Percentiles rank a stretch among this genome's conserved stretches.
Evolutionary conservation across 2,329 filamentous ascomycete genomes (phyloP).

Genomic region (Plectosphaerella cucumerina): DNA sequence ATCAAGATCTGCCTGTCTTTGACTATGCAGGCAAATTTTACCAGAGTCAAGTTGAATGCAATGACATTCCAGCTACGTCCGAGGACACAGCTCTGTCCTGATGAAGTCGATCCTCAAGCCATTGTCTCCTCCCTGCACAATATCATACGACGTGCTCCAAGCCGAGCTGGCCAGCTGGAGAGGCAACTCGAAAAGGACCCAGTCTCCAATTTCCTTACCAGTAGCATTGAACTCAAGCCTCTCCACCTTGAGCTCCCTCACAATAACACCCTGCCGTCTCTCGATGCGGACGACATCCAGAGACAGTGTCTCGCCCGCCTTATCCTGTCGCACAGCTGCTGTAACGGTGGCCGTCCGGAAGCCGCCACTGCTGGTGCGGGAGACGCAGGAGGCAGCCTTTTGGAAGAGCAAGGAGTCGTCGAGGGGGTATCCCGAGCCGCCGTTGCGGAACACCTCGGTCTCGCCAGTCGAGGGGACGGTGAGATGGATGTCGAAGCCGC

Average conservation of each 20-base stretch:
- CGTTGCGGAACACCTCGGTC: conserved; percentile 18
- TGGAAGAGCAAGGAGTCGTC: conserved; percentile 22
- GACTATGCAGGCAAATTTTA: no score
- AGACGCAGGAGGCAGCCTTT: conserved; percentile 18
- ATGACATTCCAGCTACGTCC: background rate
- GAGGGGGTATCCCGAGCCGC: conserved; percentile 22
- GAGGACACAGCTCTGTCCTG: conserved; percentile 9
- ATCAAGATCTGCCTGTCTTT: no score
- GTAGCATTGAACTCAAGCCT: conserved; percentile 4
- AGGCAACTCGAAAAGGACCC: conserved; percentile 4
- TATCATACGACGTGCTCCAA: conserved; percentile 13
- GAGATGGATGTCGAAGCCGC: conserved; percentile 24
- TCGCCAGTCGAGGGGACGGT: conserved; percentile 17
- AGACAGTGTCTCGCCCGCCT: conserved; percentile 1
- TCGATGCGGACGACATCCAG: conserved; percentile 10
- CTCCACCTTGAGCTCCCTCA: conserved; percentile 6
- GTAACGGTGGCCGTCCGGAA: conserved; percentile 8
- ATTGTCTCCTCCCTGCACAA: conserved; percentile 5
- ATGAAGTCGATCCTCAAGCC: conserved; percentile 9
- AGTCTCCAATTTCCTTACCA: conserved; percentile 4
- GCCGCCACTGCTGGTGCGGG: conserved; percentile 6
- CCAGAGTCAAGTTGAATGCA: no score
- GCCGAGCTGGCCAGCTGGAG: conserved; percentile 8
- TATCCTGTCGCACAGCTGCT: conserved; percentile 8
- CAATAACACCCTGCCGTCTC: conserved; percentile 8